These are phyloP conservation scores for Colletotrichum aenigma DNA, from an alignment of 2,329 filamentous ascomycete genomes.

Conservation along the genomic window DNA sequence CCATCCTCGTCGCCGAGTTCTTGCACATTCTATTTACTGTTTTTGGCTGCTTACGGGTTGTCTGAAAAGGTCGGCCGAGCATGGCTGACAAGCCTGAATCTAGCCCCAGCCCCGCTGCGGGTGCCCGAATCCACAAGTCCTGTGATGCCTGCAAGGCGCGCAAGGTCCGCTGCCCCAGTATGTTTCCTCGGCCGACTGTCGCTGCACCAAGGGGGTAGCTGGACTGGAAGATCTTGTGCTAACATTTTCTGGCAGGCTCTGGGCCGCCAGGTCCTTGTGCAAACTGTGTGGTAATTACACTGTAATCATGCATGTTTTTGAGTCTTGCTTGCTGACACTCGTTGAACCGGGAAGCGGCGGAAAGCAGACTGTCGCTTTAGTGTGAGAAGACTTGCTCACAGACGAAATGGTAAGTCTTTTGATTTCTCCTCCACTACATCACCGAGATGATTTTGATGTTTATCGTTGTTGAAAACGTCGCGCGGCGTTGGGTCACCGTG, in stretches of 20 bases:
- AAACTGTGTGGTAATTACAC: conserved; percentile 29
- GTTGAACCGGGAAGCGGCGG: background rate
- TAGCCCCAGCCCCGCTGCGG: background rate
- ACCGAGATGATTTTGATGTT: background rate
- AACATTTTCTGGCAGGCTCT: background rate
- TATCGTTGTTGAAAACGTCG: background rate
- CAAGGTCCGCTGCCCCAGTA: conserved; percentile 44
- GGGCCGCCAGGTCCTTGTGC: conserved; percentile 28
- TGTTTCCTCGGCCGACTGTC: background rate
- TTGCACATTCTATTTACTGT: background rate
- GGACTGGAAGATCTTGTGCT: background rate
- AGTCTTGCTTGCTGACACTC: background rate
- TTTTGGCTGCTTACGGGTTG: background rate
- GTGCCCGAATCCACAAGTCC: conserved; percentile 27
- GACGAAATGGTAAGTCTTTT: conserved; percentile 23
- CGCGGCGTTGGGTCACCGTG: fast-evolving
- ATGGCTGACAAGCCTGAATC: background rate
- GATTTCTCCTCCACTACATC: background rate
- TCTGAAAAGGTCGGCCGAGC: background rate
- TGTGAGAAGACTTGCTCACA: conserved; percentile 24
- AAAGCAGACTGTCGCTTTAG: conserved; percentile 27
- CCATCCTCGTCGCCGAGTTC: background rate
- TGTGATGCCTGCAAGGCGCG: conserved; percentile 44
- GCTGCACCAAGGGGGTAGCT: background rate
- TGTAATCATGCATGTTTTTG: background rate